Conservation (phyloP, 108 stramenopile species). For the Pseudonitzschia delicatissima region DNA sequence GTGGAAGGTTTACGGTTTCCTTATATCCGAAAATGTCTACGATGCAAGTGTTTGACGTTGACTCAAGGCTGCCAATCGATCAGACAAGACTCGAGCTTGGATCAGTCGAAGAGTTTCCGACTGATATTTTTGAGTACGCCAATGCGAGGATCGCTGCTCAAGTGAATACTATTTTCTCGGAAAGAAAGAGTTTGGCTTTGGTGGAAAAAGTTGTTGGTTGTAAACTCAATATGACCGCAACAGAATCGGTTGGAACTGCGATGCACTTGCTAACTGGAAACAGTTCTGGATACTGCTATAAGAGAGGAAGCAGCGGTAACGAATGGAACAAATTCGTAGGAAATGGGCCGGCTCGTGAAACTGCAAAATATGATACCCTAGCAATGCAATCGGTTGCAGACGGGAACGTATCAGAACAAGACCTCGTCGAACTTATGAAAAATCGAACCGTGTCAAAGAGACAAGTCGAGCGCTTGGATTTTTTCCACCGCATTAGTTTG, state of each 20-base stretch:
- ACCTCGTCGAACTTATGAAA: not conserved
- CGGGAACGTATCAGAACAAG: slow-evolving; percentile 1
- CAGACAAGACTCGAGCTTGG: not conserved
- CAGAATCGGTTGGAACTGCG: not conserved
- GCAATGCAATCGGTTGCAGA: not conserved
- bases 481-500: not conserved
- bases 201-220: not conserved
- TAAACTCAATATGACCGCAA: not conserved
- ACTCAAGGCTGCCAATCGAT: slow-evolving; percentile 4
- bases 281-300: not conserved
- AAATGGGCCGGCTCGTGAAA: not conserved
- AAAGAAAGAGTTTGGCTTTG: slow-evolving; percentile 2
- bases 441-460: slow-evolving; percentile 1
- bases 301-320: not conserved
- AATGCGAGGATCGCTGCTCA: not conserved
- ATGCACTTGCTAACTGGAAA: slow-evolving; percentile 6
- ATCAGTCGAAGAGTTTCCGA: not conserved
- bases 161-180: not conserved
- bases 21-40: not conserved
- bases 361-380: slow-evolving; percentile 4
- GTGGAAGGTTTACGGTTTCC: not conserved
- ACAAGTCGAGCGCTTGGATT: slow-evolving; percentile 4
- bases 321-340: not conserved
- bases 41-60: slow-evolving; percentile 1
- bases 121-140: not conserved